Conservation (phyloP, 2,329 filamentous ascomycete species). For the Penicillium decumbens region DNA sequence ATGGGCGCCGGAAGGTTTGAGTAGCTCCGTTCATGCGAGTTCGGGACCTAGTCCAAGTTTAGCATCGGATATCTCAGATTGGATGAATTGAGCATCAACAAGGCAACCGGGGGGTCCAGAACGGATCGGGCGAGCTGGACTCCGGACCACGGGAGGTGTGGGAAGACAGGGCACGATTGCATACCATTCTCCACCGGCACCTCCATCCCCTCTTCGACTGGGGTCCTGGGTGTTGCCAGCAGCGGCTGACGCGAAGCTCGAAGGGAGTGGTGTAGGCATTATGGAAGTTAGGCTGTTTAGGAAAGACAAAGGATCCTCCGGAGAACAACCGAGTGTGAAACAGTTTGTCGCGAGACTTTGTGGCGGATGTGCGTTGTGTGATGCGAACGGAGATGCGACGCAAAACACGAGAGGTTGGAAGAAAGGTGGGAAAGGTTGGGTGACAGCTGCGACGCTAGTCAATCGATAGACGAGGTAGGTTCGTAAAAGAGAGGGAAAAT, state of each 20-base stretch:
- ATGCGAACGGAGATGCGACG: slow-evolving; percentile 25
- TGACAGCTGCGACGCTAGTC: slow-evolving; percentile 15
- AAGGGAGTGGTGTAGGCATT: slow-evolving; percentile 72
- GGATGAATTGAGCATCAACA: slow-evolving; percentile 5
- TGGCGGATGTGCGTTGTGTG: slow-evolving; percentile 21
- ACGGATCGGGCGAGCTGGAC: not conserved
- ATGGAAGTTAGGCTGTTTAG: slow-evolving; percentile 25
- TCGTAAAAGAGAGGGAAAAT: slow-evolving; percentile 18
- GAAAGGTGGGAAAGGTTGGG: slow-evolving; percentile 8
- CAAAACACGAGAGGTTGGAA: slow-evolving; percentile 21
- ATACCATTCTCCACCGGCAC: slow-evolving; percentile 68
- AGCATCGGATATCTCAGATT: slow-evolving; percentile 16
- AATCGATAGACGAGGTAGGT: slow-evolving; percentile 1
- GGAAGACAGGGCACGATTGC: slow-evolving; percentile 27
- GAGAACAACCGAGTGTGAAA: slow-evolving; percentile 20
- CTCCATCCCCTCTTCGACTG: slow-evolving; percentile 55
- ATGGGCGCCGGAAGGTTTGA: slow-evolving; percentile 63
- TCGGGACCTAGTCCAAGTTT: slow-evolving; percentile 50
- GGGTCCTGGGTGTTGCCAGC: slow-evolving; percentile 66
- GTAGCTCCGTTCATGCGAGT: slow-evolving; percentile 60
- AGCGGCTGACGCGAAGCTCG: slow-evolving; percentile 78
- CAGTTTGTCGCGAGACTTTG: slow-evolving; percentile 23
- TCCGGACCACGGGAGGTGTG: not conserved
- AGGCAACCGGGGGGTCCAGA: not conserved
- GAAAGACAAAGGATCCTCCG: slow-evolving; percentile 23